Evolutionary conservation across 2,329 filamentous ascomycete species (phyloP), one percentile per base, ranked within the genome.

Genomic region (Diaporthe citri): DNA sequence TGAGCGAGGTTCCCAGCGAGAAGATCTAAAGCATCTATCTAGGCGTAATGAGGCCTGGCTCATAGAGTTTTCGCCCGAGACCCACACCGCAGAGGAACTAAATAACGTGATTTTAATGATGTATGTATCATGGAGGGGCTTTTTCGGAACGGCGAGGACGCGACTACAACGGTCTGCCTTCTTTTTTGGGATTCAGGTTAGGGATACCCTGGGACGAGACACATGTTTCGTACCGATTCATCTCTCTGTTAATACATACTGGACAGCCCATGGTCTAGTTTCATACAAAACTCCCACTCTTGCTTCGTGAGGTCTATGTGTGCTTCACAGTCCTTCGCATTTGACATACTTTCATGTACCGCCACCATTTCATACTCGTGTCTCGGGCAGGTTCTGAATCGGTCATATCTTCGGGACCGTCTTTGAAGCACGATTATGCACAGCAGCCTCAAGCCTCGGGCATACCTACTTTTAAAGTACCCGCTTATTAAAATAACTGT

Each of bases 1-100:
- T 64, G 5, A 64, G 17, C 20, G 46, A 64, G 46, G 57, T 72
- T 8, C 71, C 71, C 17, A 72, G 57, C 22, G 71, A 72, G 71
- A 72, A 72, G 71, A 72, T 72, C 48, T 72, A 56, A 25, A 12
- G 39, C 8, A 7, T 34, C 39, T 28, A 13, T 12, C 2, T 39
- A 39, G 36, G 36, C 36, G 12, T 39, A 3, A 39, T 39, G 36
- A 39, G 36, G 36, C 36, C 36, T 39, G 12, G 36, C 36, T 39
- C 36, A 13, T 39, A 39, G 36, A 13, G 36, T 39, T 39, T 13
- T 39, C n/a, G 36, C 36, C 10, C 36, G 36, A 39, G 36, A 39
- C 36, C 12, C 36, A 39, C 12, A 13, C 12, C 36, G 36, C 36
- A 5, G 12, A 13, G 34, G 22, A 25, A 25, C 34, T 9, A 60